phyloP scores from a whole-genome alignment of 169 alveolate species.

The Plasmodium coatneyi region DNA sequence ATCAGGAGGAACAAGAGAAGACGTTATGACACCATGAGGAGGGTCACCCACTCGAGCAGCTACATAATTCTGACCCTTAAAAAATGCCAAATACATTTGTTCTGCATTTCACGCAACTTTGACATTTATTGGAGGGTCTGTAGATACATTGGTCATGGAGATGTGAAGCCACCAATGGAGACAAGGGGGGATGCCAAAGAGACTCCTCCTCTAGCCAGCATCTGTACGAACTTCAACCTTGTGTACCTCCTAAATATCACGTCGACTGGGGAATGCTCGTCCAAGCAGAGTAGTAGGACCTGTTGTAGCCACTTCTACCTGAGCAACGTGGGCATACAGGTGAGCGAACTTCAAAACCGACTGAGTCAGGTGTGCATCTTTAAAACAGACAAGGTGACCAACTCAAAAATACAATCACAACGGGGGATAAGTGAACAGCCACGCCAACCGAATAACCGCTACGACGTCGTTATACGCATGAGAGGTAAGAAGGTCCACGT shows the following conservation, averaged over 20 bases:
- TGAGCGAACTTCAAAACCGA: neutral
- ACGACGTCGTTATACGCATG: constrained; percentile 9
- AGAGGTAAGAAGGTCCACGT: constrained; percentile 7
- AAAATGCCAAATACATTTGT: neutral
- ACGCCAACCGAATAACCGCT: neutral
- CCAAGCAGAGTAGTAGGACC: neutral
- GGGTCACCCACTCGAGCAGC: neutral
- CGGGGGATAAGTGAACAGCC: neutral
- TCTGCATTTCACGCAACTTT: neutral
- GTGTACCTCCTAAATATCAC: constrained; percentile 4
- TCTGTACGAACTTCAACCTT: neutral
- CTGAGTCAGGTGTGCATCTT: neutral
- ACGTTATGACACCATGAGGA: neutral
- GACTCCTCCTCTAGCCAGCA: neutral
- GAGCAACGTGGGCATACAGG: constrained; percentile 7
- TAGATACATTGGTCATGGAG: neutral
- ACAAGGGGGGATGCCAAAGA: neutral
- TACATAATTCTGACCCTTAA: neutral
- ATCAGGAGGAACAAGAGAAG: neutral
- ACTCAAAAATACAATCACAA: neutral
- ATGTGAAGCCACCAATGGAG: neutral
- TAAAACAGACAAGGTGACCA: neutral
- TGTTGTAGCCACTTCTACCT: constrained; percentile 5
- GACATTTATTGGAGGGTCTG: neutral
- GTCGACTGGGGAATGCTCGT: neutral